Evolutionary conservation across 140 eudicot genomes (phyloP), one percentile per base, ranked within the genome.

Genomic region (Ambrosia hybrid): DNA sequence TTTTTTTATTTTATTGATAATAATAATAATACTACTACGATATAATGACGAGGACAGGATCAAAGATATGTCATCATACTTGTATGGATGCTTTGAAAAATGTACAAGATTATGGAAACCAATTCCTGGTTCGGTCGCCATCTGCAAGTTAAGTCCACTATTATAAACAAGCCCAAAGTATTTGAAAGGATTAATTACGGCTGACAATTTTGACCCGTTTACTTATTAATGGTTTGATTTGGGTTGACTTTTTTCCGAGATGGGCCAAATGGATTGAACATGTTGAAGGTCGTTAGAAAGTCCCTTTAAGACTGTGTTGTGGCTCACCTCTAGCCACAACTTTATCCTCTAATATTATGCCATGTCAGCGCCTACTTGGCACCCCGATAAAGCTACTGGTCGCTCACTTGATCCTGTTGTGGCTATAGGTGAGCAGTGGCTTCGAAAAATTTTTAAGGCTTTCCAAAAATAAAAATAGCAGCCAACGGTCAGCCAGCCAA

Each of bases 71-170:
- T 26, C 2, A 71, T 65, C 83, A 1, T 90, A 90, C 97, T 83
- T 80, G 72, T 87, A 94, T 34, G 99, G 99, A 79, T 88, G 64
- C 81, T 85, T 90, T 12, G 99, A 77, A 78, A 94, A 88, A 39
- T 96, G 96, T 74, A 94, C 74, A 45, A 94, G 88, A 75, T 83
- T 86, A 80, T 72, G 38, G 73, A 88, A 88, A 84, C 85, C 83
- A 77, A 84, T 91, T 69, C 97, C 97, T 15, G 99, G 88, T 78
- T 85, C 84, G 34, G 73, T 73, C 12, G 68, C 82, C 76, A 53
- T 82, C 98, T 92, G 80, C 68, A 71, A 33, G 10, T 72, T 57
- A 73, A 68, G 15, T 62, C 45, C 57, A 66, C 34, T 30, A 69
- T 75, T 45, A 69, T 26, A 49, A 74, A 49, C 55, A 66, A 58